phyloP scores from a whole-genome alignment of 441 rosid species.

The Adansonia rubrostipa region DNA sequence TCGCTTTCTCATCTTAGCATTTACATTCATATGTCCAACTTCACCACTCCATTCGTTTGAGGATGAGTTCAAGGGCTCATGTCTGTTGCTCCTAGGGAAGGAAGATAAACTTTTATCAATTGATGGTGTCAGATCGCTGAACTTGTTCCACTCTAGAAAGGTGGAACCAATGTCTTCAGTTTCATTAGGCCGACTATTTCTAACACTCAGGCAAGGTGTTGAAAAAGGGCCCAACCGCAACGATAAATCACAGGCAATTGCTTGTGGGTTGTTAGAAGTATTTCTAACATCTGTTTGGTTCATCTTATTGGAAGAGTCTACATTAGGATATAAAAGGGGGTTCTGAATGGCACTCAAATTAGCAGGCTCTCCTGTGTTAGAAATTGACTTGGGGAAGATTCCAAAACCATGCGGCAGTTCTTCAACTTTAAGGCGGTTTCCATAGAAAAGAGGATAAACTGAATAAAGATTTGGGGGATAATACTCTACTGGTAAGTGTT shows the following conservation, averaged over 20 bases:
- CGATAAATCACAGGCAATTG: constrained; percentile 67
- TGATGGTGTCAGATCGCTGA: constrained; percentile 32
- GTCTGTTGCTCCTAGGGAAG: constrained; percentile 22
- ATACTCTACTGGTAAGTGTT: constrained; percentile 24
- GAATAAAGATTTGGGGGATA: constrained; percentile 38
- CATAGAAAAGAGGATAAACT: constrained; percentile 65
- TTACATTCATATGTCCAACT: constrained; percentile 23
- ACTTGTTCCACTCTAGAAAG: constrained; percentile 38
- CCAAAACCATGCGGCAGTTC: constrained; percentile 29
- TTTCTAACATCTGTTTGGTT: constrained; percentile 28
- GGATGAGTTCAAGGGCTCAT: constrained; percentile 25
- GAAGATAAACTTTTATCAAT: constrained; percentile 28
- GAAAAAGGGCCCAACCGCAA: constrained; percentile 67
- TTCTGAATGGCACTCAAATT: constrained; percentile 29
- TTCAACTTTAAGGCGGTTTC: constrained; percentile 30
- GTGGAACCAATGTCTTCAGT: constrained; percentile 32
- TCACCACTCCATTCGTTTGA: constrained; percentile 29
- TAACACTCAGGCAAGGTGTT: constrained; percentile 23
- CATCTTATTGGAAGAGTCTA: constrained; percentile 20
- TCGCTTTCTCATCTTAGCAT: constrained; percentile 40
- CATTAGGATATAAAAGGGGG: constrained; percentile 22
- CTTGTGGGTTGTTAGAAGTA: constrained; percentile 30
- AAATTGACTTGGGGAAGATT: constrained; percentile 35
- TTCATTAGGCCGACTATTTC: constrained; percentile 21
- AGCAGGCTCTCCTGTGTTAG: constrained; percentile 35